phyloP scores from a whole-genome alignment of 2,329 filamentous ascomycete genomes.

The Arachnomyces sp. region DNA sequence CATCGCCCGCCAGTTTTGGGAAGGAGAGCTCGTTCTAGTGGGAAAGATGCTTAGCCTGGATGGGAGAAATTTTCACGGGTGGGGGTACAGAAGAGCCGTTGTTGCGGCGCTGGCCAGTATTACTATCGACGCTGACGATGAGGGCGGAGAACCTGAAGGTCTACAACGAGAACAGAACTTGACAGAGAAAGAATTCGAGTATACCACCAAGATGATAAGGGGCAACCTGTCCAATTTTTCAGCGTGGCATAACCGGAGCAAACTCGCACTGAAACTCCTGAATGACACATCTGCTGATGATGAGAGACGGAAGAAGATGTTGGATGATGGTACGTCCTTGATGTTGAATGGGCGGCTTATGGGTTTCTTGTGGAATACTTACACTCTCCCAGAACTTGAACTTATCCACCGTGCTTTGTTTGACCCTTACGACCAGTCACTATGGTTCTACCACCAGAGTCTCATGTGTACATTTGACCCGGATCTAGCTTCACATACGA shows the following conservation, averaged over 20 bases:
- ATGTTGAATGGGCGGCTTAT: background rate
- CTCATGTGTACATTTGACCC: constrained; percentile 63
- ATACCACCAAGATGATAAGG: constrained; percentile 82
- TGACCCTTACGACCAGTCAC: constrained; percentile 86
- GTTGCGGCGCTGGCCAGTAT: constrained; percentile 55
- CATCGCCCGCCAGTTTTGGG: constrained; percentile 63
- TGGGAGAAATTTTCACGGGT: constrained; percentile 90
- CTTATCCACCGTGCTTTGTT: constrained; percentile 72
- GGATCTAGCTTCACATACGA: constrained; percentile 41
- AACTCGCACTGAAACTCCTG: constrained; percentile 70
- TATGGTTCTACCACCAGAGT: constrained; percentile 96
- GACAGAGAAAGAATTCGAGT: constrained; percentile 74
- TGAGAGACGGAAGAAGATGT: constrained; percentile 56
- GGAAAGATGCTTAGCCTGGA: constrained; percentile 84
- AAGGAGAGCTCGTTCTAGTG: constrained; percentile 72
- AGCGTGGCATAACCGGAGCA: constrained; percentile 87
- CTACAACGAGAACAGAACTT: constrained; percentile 52
- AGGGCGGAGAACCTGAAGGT: constrained; percentile 1
- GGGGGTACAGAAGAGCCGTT: constrained; percentile 79
- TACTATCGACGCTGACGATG: constrained; percentile 22
- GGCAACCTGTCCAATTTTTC: constrained; percentile 91
- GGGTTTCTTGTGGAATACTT: constrained; percentile 3
- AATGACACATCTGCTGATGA: constrained; percentile 61
- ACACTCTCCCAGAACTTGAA: constrained; percentile 53
- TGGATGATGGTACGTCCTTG: constrained; percentile 57